phyloP scores from a whole-genome alignment of 192 early-diverging fungal genomes.

The Entomortierella chlamydospora region DNA sequence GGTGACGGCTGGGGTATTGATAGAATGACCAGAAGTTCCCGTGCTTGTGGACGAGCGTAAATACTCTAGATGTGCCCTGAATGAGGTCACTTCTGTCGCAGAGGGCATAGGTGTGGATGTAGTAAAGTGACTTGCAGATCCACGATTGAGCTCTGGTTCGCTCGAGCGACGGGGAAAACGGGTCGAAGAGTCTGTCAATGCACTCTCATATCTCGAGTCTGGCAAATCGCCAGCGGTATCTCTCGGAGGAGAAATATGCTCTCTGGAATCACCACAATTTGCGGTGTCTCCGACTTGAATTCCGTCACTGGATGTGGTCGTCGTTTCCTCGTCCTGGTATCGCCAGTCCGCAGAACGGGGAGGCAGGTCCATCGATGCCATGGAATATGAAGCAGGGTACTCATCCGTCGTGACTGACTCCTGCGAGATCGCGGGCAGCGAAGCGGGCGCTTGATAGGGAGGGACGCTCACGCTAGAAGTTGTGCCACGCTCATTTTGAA shows the following conservation, averaged over 20 bases:
- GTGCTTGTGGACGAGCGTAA: not conserved
- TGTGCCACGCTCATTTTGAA: not conserved
- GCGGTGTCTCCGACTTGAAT: not conserved
- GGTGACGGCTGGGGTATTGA: not conserved
- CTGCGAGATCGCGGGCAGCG: not conserved
- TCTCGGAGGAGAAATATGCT: not conserved
- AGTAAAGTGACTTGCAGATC: not conserved
- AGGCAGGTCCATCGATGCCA: not conserved
- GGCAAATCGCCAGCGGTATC: not conserved
- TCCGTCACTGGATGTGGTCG: not conserved
- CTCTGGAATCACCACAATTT: not conserved
- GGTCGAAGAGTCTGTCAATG: not conserved
- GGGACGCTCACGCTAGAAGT: not conserved
- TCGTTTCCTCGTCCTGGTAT: not conserved
- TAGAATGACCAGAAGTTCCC: not conserved
- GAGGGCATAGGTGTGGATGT: not conserved
- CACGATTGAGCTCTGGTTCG: not conserved
- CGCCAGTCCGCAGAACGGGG: slow-evolving; percentile 2
- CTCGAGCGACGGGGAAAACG: not conserved
- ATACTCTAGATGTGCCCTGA: not conserved
- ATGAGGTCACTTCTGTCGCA: not conserved
- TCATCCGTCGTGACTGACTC: not conserved
- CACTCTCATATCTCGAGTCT: not conserved
- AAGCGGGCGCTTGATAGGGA: not conserved
- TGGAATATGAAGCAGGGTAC: not conserved